Evolutionary conservation across 192 early-diverging fungal genomes (phyloP).

Genomic region (Phlyctochytrium planicorne): DNA sequence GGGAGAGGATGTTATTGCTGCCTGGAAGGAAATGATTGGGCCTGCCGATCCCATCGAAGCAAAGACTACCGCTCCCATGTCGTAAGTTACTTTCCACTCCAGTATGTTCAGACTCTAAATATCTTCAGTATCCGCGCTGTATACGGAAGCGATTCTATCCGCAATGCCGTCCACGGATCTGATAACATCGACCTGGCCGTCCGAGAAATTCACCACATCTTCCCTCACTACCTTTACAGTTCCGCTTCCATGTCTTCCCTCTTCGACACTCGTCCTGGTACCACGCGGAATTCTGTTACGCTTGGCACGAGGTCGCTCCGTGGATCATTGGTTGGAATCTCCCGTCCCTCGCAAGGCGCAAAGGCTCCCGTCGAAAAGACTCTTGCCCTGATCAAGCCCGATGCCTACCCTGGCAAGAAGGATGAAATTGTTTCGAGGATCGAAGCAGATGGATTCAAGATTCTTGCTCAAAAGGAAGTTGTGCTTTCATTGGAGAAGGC

Average conservation of each 20-base stretch:
- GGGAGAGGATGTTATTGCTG: constrained; percentile 50
- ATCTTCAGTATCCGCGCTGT: constrained; percentile 47
- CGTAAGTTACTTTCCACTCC: constrained; percentile 15
- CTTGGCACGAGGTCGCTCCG: constrained; percentile 4
- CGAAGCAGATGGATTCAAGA: constrained; percentile 24
- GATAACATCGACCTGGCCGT: constrained; percentile 41
- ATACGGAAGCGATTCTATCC: constrained; percentile 47
- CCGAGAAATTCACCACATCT: constrained; percentile 49
- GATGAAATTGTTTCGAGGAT: constrained; percentile 40
- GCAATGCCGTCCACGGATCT: constrained; percentile 57
- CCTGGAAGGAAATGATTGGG: constrained; percentile 55
- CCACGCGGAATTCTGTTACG: constrained; percentile 4
- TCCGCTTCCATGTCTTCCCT: constrained; percentile 7
- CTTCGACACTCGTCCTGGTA: constrained; percentile 23
- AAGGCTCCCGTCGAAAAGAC: constrained; percentile 30
- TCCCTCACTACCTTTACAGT: constrained; percentile 36
- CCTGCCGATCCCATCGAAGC: constrained; percentile 47
- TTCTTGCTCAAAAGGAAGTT: constrained; percentile 29
- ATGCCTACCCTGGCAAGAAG: constrained; percentile 49
- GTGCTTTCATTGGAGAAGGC: constrained; percentile 34
- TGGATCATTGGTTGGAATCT: constrained; percentile 8
- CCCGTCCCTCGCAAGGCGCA: background rate
- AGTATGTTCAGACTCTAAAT: background rate
- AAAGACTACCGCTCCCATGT: constrained; percentile 34
- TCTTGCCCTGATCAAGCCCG: constrained; percentile 54